These are phyloP conservation scores for Neckera pumila DNA, from an alignment of 225 moss, liverwort and hornwort species.

Conservation along the genomic window DNA sequence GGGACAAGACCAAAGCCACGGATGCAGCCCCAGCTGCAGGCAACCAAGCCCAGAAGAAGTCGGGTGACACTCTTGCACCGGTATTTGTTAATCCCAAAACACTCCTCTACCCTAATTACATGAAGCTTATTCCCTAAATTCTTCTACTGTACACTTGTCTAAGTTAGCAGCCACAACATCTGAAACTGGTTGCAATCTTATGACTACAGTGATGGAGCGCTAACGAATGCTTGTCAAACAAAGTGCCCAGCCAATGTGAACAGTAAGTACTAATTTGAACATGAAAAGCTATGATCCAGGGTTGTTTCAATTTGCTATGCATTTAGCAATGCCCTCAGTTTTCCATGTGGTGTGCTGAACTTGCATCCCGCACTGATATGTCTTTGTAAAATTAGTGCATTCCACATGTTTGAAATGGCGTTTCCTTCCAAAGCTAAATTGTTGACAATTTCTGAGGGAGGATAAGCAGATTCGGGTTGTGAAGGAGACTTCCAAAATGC, in stretches of 20 bases:
- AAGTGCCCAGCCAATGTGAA: neutral
- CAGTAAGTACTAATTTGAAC: neutral
- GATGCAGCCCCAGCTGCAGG: neutral
- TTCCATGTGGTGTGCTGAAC: neutral
- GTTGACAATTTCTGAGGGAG: neutral
- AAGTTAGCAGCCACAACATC: neutral
- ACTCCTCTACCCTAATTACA: neutral
- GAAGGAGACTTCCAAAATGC: neutral
- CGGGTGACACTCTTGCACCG: neutral
- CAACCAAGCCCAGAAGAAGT: neutral
- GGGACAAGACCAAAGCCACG: neutral
- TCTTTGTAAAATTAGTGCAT: neutral
- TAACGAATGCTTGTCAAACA: neutral
- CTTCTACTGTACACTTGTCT: neutral
- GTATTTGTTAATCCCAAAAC: neutral
- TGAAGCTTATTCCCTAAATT: neutral
- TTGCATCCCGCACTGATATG: neutral
- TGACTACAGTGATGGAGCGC: constrained; percentile 16
- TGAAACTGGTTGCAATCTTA: neutral
- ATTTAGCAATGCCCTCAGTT: neutral
- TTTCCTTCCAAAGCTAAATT: neutral
- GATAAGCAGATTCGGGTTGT: neutral
- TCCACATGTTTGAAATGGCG: neutral
- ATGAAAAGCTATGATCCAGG: neutral
- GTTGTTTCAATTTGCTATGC: neutral